These are phyloP conservation scores for Cicer pinnatifidum DNA, from an alignment of 306 rosid species.

Conservation along the genomic window DNA sequence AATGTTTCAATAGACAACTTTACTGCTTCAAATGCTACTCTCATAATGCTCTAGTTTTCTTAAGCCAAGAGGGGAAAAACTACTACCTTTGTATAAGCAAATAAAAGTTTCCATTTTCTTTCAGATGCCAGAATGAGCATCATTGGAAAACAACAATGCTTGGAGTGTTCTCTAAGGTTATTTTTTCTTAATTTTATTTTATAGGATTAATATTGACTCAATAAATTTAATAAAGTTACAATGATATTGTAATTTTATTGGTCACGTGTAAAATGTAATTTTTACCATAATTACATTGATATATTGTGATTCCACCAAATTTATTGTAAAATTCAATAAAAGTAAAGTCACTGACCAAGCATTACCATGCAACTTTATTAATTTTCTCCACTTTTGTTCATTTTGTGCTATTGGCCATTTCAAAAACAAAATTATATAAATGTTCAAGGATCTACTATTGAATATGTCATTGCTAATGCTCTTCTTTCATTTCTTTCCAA, in stretches of 20 bases:
- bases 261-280: no score
- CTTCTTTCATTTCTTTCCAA: slow-evolving; percentile 9
- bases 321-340: background rate
- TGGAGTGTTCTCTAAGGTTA: slow-evolving; percentile 3
- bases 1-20: slow-evolving; percentile 1
- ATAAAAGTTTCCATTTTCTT: slow-evolving; percentile 11
- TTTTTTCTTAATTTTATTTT: slow-evolving; percentile 11
- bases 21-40: slow-evolving; percentile 32
- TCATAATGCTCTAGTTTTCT: slow-evolving; percentile 18
- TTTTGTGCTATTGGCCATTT: background rate
- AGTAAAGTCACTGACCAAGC: slow-evolving; percentile 31
- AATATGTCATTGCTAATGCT: slow-evolving; percentile 29
- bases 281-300: no score
- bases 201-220: no score
- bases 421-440: slow-evolving; percentile 3
- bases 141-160: slow-evolving; percentile 16
- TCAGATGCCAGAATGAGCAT: background rate
- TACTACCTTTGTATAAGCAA: background rate
- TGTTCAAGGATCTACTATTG: slow-evolving; percentile 31
- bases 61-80: background rate
- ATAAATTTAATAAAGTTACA: no score
- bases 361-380: slow-evolving; percentile 41
- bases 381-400: slow-evolving; percentile 21
- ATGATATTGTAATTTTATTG: no score
- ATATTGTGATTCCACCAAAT: no score